Percentiles rank a stretch among this genome's conserved stretches.
These are phyloP conservation scores for Cytospora schulzeri DNA, from an alignment of 2,329 filamentous ascomycete species.

Conservation along the genomic window DNA sequence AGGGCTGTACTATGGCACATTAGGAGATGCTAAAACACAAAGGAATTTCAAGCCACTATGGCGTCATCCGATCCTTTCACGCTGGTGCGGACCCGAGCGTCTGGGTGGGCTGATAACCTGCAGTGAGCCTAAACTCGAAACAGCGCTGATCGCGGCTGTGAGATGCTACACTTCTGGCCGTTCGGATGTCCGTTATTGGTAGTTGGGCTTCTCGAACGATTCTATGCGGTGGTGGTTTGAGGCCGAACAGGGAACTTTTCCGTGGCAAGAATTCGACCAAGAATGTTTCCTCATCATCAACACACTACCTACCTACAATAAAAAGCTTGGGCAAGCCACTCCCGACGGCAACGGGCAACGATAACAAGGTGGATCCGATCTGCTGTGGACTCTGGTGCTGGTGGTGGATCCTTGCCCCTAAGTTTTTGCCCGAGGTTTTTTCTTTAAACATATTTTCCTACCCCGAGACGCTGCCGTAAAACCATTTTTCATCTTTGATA, in stretches of 20 bases:
- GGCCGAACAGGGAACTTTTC: not conserved
- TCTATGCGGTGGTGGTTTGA: too few relatives aligned
- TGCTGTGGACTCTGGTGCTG: not conserved
- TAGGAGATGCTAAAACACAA: constrained; percentile 2
- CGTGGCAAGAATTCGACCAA: not conserved
- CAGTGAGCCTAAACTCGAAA: not conserved
- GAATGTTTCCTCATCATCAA: not conserved
- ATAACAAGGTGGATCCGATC: constrained; percentile 17
- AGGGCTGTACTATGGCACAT: not conserved
- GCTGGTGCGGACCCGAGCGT: constrained; percentile 1
- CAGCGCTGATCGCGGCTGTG: not conserved
- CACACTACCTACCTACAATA: not conserved
- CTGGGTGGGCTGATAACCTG: not conserved
- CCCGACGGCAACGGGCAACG: constrained; percentile 5
- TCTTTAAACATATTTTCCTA: not conserved
- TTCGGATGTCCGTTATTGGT: not conserved
- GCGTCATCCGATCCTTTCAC: constrained; percentile 11
- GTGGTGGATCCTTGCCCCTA: constrained; percentile 19
- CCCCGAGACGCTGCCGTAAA: not conserved
- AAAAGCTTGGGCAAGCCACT: not conserved
- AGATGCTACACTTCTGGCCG: not conserved
- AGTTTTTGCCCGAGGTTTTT: constrained; percentile 11
- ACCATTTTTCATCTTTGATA: not conserved
- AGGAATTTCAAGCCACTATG: constrained; percentile 14
- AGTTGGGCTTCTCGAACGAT: not conserved